Evolutionary conservation across 1,284 basidiomycete species (phyloP).

Genomic region (Ustilago nuda): DNA sequence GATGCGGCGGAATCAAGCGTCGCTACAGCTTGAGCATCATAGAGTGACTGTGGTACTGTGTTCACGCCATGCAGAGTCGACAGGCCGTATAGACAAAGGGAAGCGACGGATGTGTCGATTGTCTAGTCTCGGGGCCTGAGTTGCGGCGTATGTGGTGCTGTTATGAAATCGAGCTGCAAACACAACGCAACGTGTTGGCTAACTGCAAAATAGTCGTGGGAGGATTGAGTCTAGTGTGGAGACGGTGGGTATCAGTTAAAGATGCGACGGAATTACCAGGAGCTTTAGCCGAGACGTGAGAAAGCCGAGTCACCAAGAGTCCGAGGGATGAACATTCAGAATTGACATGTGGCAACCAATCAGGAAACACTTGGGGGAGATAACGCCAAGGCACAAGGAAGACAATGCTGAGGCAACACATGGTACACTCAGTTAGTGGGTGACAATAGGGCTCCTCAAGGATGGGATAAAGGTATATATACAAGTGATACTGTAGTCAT

Average conservation of each 20-base stretch:
- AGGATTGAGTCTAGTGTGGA: neutral
- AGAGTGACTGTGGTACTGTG: neutral
- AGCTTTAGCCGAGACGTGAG: too few relatives aligned
- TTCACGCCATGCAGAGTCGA: slow-evolving; percentile 10
- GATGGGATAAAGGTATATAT: too few relatives aligned
- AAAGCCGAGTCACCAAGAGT: too few relatives aligned
- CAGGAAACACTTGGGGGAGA: too few relatives aligned
- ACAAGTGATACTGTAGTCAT: too few relatives aligned
- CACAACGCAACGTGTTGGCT: slow-evolving; percentile 1
- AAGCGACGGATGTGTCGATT: neutral
- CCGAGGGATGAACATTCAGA: too few relatives aligned
- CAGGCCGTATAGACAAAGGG: slow-evolving; percentile 19
- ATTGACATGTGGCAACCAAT: too few relatives aligned
- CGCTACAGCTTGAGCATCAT: slow-evolving; percentile 26
- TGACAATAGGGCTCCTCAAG: too few relatives aligned
- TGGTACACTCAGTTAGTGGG: too few relatives aligned
- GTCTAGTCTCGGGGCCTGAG: slow-evolving; percentile 9
- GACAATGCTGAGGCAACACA: too few relatives aligned
- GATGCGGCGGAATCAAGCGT: slow-evolving; percentile 22
- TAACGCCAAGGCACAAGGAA: too few relatives aligned
- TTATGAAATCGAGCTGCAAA: slow-evolving; percentile 27
- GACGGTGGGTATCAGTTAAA: neutral
- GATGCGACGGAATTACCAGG: too few relatives aligned
- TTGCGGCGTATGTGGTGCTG: slow-evolving; percentile 7
- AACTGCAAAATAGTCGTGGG: neutral